A percentile compares a stretch with the other conserved stretches of the same genome.
Evolutionary conservation across 2,329 filamentous ascomycete genomes (phyloP).

Genomic region (Diplocarpon rosae): DNA sequence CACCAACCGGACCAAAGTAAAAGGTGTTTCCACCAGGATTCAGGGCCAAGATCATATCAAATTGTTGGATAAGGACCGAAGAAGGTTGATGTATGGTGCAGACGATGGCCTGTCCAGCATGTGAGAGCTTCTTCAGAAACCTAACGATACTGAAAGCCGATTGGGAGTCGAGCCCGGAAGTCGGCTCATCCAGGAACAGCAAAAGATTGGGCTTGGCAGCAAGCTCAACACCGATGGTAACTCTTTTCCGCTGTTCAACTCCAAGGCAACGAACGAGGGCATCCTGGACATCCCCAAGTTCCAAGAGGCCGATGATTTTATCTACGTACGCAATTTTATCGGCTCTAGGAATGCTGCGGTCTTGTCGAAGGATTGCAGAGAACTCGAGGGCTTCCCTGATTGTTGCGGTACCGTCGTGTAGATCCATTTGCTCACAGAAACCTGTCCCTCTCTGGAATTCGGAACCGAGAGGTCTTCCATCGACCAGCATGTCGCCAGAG

Average conservation of each 20-base stretch:
- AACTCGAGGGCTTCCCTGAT: conserved; percentile 60
- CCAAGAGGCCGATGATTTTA: conserved; percentile 53
- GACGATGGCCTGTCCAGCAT: conserved; percentile 58
- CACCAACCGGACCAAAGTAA: conserved; percentile 63
- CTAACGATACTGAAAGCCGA: conserved; percentile 57
- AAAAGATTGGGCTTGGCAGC: conserved; percentile 58
- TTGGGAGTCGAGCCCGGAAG: conserved; percentile 58
- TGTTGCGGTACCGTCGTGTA: conserved; percentile 57
- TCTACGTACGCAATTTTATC: conserved; percentile 59
- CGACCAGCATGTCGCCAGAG: conserved; percentile 60
- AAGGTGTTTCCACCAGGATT: conserved; percentile 56
- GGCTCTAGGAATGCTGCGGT: conserved; percentile 37
- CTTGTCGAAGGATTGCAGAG: conserved; percentile 53
- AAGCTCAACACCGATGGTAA: conserved; percentile 65
- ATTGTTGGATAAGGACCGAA: conserved; percentile 57
- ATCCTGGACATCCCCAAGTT: conserved; percentile 55
- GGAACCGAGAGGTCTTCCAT: conserved; percentile 47
- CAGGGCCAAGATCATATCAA: conserved; percentile 61
- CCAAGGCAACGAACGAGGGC: conserved; percentile 53
- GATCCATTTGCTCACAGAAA: conserved; percentile 62
- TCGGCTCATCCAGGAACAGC: conserved; percentile 63
- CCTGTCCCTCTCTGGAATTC: conserved; percentile 61
- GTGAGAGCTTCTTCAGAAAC: conserved; percentile 56
- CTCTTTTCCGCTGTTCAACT: conserved; percentile 52
- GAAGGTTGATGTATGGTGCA: conserved; percentile 68